phyloP scores from a whole-genome alignment of 1,139 yeast genomes.

The Nakaseomyces glabratus region DNA sequence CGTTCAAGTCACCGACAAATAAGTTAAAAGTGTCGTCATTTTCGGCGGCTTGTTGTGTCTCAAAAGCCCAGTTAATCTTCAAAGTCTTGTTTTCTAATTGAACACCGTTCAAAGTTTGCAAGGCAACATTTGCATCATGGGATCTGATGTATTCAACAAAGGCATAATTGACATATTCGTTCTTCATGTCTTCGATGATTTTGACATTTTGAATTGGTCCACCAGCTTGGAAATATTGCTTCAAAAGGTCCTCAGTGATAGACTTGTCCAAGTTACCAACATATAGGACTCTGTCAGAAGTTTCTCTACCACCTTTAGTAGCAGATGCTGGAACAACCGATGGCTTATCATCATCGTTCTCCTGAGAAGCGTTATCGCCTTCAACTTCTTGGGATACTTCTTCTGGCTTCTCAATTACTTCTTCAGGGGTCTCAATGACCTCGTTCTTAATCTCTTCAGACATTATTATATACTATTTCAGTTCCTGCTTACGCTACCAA shows the following conservation, averaged over 20 bases:
- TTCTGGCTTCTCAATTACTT: neutral
- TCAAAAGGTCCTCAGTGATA: slow-evolving; percentile 53
- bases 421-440: no score
- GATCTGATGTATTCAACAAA: slow-evolving; percentile 65
- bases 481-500: no score
- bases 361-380: slow-evolving; percentile 4
- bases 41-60: slow-evolving; percentile 52
- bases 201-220: slow-evolving; percentile 57
- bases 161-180: slow-evolving; percentile 69
- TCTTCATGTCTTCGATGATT: slow-evolving; percentile 66
- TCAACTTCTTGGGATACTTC: slow-evolving; percentile 6
- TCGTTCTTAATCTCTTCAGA: no score
- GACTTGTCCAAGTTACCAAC: slow-evolving; percentile 67
- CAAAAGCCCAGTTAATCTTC: slow-evolving; percentile 76
- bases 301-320: slow-evolving; percentile 71
- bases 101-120: slow-evolving; percentile 51
- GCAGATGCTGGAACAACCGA: slow-evolving; percentile 55
- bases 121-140: slow-evolving; percentile 53
- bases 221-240: slow-evolving; percentile 52
- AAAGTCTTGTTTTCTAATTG: slow-evolving; percentile 45
- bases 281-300: slow-evolving; percentile 61
- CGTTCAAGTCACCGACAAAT: slow-evolving; percentile 79
- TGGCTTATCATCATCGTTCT: slow-evolving; percentile 16
- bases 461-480: no score
- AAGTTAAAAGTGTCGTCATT: slow-evolving; percentile 54